These are phyloP conservation scores for Sanghuangporus baumii DNA, from an alignment of 1,284 basidiomycete genomes.

Conservation along the genomic window DNA sequence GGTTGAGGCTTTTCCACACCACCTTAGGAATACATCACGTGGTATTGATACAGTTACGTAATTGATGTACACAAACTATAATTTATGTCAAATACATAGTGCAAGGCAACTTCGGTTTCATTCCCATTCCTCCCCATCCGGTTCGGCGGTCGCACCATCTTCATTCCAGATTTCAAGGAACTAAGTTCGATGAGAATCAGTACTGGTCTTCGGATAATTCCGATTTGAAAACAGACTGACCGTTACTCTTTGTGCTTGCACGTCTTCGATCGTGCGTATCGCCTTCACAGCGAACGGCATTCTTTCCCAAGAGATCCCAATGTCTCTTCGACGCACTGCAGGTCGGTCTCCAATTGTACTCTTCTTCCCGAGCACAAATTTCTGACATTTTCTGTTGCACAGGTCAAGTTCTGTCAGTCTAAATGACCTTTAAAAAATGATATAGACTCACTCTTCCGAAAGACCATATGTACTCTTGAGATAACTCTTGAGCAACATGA, in stretches of 20 bases:
- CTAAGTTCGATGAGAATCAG: slow-evolving; percentile 31
- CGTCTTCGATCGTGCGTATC: slow-evolving; percentile 55
- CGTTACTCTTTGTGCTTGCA: slow-evolving; percentile 47
- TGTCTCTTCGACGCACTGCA: slow-evolving; percentile 57
- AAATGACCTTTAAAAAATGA: slow-evolving; percentile 8
- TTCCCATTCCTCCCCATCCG: slow-evolving; percentile 40
- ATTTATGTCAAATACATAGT: neutral
- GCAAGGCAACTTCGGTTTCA: neutral
- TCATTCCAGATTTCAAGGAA: slow-evolving; percentile 78
- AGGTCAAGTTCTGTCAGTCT: neutral
- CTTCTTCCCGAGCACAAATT: slow-evolving; percentile 83
- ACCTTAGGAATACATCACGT: too few species aligned
- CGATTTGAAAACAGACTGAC: slow-evolving; percentile 34
- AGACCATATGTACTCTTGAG: slow-evolving; percentile 77
- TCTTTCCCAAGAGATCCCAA: slow-evolving; percentile 64
- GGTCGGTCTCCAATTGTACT: slow-evolving; percentile 78
- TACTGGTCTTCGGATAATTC: neutral
- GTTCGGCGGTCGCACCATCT: slow-evolving; percentile 70
- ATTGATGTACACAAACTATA: neutral
- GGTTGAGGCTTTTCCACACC: too few species aligned
- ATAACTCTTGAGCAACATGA: slow-evolving; percentile 80
- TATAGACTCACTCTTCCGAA: slow-evolving; percentile 71
- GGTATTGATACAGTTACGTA: too few species aligned
- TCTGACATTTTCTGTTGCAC: slow-evolving; percentile 72
- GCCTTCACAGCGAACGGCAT: slow-evolving; percentile 58